phyloP scores from a whole-genome alignment of 176 grass and related monocot species.

The Cenchrus fungigraminus region DNA sequence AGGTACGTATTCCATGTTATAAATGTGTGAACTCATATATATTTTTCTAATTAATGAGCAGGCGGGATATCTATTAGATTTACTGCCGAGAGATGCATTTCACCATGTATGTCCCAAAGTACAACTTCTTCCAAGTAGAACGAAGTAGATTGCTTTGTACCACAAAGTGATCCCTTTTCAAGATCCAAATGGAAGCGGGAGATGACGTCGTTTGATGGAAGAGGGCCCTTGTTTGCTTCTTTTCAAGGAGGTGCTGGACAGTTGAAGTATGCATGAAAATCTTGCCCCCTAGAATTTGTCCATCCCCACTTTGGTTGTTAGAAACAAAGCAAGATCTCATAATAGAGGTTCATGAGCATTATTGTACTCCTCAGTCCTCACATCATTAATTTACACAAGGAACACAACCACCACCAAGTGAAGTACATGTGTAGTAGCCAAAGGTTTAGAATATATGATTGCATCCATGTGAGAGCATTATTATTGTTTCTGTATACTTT shows the following conservation, averaged over 20 bases:
- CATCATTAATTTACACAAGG: conserved; percentile 20
- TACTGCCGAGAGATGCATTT: too few relatives aligned
- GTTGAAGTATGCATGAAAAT: conserved; percentile 27
- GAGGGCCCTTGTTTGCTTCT: neutral
- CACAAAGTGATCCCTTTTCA: neutral
- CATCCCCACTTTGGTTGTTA: conserved; percentile 41
- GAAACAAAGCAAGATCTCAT: conserved; percentile 31
- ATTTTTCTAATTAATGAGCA: neutral
- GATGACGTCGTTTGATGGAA: conserved; percentile 8
- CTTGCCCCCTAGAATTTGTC: conserved; percentile 35
- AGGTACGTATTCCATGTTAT: too few relatives aligned
- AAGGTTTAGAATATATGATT: conserved; percentile 20
- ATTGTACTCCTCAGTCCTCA: neutral
- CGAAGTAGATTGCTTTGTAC: neutral
- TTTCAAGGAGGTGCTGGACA: conserved; percentile 28
- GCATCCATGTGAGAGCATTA: conserved; percentile 36
- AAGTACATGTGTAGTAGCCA: conserved; percentile 16
- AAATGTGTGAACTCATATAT: too few relatives aligned
- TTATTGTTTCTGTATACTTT: neutral
- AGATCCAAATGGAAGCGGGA: neutral
- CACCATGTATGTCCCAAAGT: neutral
- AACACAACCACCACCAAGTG: conserved; percentile 2
- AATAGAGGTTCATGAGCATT: conserved; percentile 8
- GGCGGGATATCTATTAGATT: too few relatives aligned
- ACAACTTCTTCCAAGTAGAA: neutral